These are phyloP conservation scores for Lecanicillium sp. DNA, from an alignment of 2,329 filamentous ascomycete species.

Conservation along the genomic window DNA sequence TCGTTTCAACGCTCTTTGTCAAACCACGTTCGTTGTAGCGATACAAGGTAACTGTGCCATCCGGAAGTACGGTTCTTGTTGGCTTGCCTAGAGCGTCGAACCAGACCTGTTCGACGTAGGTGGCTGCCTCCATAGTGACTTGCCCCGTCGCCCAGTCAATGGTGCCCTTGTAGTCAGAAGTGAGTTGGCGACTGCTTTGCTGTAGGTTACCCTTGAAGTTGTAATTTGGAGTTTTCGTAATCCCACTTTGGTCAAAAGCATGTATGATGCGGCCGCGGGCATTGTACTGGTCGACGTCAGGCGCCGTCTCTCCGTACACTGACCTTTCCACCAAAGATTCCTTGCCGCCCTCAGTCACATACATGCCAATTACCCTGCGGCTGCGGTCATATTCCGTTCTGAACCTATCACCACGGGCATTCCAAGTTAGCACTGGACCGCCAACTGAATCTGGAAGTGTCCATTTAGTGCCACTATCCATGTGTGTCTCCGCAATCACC, in stretches of 20 bases:
- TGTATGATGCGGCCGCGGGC: constrained; percentile 6
- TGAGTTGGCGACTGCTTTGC: constrained; percentile 1
- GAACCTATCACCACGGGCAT: constrained; percentile 4
- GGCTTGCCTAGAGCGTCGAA: constrained; percentile 7
- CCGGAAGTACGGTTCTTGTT: constrained; percentile 3
- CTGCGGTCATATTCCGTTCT: constrained; percentile 6
- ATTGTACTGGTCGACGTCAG: constrained; percentile 4
- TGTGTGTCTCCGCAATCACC: constrained; percentile 4
- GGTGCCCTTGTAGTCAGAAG: constrained; percentile 2
- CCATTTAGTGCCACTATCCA: constrained; percentile 6
- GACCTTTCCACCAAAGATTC: constrained; percentile 5
- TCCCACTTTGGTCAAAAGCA: constrained; percentile 6
- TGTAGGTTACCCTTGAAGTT: constrained; percentile 8
- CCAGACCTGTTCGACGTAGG: background rate
- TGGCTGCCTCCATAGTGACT: background rate
- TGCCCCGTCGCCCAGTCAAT: constrained; percentile 5
- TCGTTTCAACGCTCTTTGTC: background rate
- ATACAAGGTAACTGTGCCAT: constrained; percentile 4
- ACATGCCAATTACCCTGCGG: constrained; percentile 1
- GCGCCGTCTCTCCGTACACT: constrained; percentile 1
- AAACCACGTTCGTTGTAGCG: constrained; percentile 4
- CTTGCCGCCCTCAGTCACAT: background rate
- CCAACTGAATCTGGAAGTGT: constrained; percentile 2
- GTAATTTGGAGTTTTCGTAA: constrained; percentile 3
- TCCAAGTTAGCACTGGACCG: constrained; percentile 3